Evolutionary conservation across 768 basidiomycete species (phyloP).

Genomic region (Mycena amicta): DNA sequence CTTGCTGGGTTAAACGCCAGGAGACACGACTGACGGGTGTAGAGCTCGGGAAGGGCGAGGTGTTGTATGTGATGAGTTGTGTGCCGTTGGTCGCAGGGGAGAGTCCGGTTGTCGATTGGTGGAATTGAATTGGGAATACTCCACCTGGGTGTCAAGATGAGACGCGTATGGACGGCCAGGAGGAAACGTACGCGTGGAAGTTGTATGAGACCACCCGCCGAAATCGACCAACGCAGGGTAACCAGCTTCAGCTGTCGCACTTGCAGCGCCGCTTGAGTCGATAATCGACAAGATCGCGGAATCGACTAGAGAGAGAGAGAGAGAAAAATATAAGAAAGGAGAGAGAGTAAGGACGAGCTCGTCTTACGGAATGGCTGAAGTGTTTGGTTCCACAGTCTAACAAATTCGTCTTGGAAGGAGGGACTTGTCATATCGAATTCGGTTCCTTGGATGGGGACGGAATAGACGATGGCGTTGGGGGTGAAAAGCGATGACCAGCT

Average conservation of each 20-base stretch:
- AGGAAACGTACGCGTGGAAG: conserved; percentile 1
- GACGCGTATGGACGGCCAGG: background rate
- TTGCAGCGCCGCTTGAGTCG: conserved; percentile 1
- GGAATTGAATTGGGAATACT: background rate
- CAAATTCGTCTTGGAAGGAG: background rate
- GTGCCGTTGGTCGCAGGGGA: background rate
- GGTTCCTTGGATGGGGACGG: background rate
- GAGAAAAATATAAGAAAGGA: background rate
- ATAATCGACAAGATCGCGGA: background rate
- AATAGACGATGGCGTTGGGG: conserved; percentile 1
- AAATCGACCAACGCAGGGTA: background rate
- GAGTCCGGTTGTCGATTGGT: background rate
- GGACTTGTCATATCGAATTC: conserved; percentile 6
- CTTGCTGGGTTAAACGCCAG: background rate
- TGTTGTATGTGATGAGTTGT: background rate
- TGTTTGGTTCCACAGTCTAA: background rate
- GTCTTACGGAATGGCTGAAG: no score
- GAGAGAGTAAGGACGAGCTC: no score
- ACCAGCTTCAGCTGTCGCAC: background rate
- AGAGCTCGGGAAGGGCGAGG: background rate
- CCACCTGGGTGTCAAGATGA: background rate
- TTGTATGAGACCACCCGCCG: background rate
- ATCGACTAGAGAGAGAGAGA: background rate
- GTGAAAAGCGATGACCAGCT: conserved; percentile 13
- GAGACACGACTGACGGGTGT: background rate